phyloP scores from a whole-genome alignment of 108 stramenopile species.

The Bacterosira constricta region DNA sequence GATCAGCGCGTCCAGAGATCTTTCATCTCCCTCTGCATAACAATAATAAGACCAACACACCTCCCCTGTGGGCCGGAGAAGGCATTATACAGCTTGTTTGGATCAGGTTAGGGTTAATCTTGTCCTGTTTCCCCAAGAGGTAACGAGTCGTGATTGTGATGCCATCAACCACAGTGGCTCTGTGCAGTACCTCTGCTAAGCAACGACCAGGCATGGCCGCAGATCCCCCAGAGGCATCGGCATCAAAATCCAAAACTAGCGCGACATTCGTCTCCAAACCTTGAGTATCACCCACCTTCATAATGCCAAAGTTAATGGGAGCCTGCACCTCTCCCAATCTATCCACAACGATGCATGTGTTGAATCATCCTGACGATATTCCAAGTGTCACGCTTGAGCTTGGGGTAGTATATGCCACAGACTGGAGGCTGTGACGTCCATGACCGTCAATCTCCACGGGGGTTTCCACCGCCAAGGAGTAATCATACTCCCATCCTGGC shows the following conservation, averaged over 20 bases:
- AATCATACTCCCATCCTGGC: constrained; percentile 20
- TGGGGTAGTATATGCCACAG: too few species aligned
- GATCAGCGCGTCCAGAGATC: too few species aligned
- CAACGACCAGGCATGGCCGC: not conserved
- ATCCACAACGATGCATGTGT: constrained; percentile 5
- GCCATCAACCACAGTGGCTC: constrained; percentile 1
- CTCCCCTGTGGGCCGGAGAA: too few species aligned
- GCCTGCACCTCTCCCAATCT: not conserved
- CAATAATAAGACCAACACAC: too few species aligned
- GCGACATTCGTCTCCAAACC: constrained; percentile 9
- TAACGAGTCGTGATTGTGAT: not conserved
- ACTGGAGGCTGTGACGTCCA: too few species aligned
- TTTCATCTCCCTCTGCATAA: too few species aligned
- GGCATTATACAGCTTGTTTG: too few species aligned
- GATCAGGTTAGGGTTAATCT: too few species aligned
- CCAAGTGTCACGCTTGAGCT: too few species aligned
- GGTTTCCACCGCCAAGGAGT: too few species aligned
- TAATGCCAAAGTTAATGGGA: constrained; percentile 5
- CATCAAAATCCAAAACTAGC: constrained; percentile 15
- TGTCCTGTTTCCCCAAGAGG: constrained; percentile 20
- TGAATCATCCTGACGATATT: not conserved
- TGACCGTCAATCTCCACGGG: too few species aligned
- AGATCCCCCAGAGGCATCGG: not conserved
- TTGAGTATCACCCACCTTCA: constrained; percentile 17
- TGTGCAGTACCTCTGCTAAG: not conserved